Conservation (phyloP, 2,329 filamentous ascomycete genomes). For the Bipolaris sorokiniana region DNA sequence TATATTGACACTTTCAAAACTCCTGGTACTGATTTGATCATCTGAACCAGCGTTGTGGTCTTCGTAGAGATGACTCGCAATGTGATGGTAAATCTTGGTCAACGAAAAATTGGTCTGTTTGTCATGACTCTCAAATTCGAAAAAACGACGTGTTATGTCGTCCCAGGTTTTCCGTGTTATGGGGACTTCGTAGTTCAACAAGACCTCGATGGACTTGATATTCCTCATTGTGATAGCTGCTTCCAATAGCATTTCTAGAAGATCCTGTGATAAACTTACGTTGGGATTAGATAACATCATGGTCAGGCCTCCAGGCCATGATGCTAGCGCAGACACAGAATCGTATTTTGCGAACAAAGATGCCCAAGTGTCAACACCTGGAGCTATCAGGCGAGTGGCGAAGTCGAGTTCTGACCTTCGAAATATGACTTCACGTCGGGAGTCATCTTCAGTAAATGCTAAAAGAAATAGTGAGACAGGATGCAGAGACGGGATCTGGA, state of each 20-base stretch:
- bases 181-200: background rate
- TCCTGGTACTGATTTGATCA: background rate
- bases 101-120: background rate
- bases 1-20: no score
- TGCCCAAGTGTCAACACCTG: background rate
- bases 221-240: background rate
- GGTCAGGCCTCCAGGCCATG: background rate
- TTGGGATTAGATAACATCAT: background rate
- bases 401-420: background rate
- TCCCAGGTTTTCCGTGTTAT: background rate
- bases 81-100: background rate
- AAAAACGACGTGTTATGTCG: accelerated
- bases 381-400: background rate
- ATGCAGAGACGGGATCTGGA: no score
- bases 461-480: background rate
- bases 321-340: background rate
- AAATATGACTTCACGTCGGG: background rate
- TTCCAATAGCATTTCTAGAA: background rate
- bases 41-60: background rate
- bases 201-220: background rate
- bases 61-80: background rate
- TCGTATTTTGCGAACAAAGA: background rate
- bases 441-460: background rate
- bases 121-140: no score
- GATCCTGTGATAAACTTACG: no score